phyloP scores from a whole-genome alignment of 768 basidiomycete genomes.

The Rhodotorula toruloides region DNA sequence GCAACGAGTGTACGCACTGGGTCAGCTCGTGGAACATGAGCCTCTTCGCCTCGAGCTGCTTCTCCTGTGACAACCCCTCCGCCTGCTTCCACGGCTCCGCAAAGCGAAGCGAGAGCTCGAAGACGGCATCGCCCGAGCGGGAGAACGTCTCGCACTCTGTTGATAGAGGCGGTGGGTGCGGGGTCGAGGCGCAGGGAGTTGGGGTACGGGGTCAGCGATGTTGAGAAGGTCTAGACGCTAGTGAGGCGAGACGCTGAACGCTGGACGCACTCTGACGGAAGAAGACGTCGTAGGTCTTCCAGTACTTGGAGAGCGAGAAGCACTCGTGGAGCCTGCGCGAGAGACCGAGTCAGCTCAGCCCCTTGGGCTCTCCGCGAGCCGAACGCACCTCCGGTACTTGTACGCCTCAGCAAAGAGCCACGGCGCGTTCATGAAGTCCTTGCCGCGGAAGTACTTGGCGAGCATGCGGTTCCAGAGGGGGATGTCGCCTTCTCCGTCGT shows the following conservation, averaged over 20 bases:
- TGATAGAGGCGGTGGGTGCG: too few relatives aligned
- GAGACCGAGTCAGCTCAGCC: neutral
- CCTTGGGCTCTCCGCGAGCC: neutral
- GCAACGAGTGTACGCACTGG: conserved; percentile 51
- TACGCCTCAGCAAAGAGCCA: conserved; percentile 91
- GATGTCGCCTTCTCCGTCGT: conserved; percentile 86
- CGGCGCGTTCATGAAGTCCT: conserved; percentile 90
- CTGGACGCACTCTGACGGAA: conserved; percentile 76
- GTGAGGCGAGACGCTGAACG: neutral
- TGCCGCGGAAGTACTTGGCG: conserved; percentile 79
- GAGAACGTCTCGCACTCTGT: conserved; percentile 84
- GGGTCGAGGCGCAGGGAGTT: too few relatives aligned
- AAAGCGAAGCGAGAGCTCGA: conserved; percentile 87
- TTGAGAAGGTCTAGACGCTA: neutral
- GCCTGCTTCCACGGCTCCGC: conserved; percentile 71
- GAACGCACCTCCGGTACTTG: conserved; percentile 44
- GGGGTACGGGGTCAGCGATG: neutral
- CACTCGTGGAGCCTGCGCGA: conserved; percentile 81
- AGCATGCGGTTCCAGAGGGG: conserved; percentile 82
- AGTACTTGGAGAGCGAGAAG: conserved; percentile 84
- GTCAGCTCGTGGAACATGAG: conserved; percentile 85
- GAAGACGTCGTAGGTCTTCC: conserved; percentile 88
- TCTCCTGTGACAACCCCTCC: conserved; percentile 49
- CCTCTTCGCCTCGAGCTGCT: conserved; percentile 56
- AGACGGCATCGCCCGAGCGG: conserved; percentile 83